phyloP scores from a whole-genome alignment of 2,329 filamentous ascomycete genomes.

The Calonectria ilicicola region DNA sequence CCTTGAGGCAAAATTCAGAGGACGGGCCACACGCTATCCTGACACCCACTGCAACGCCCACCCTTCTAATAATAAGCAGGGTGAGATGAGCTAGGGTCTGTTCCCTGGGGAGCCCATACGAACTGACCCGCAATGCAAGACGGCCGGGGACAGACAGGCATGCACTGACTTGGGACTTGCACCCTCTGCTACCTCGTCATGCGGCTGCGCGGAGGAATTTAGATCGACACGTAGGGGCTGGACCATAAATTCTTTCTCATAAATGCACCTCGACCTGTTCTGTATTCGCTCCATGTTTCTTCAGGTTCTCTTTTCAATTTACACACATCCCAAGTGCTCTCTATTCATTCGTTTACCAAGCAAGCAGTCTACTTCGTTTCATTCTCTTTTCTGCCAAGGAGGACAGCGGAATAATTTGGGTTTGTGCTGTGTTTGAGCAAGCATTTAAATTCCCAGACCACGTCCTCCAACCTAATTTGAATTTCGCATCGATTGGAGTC shows the following conservation, averaged over 20 bases:
- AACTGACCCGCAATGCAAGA: neutral
- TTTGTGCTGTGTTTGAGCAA: neutral
- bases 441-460: neutral
- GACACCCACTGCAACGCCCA: neutral
- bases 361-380: neutral
- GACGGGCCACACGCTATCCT: constrained; percentile 4
- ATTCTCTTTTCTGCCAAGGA: neutral
- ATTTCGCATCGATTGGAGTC: neutral
- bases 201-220: neutral
- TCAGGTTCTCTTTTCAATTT: neutral
- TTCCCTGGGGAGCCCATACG: neutral
- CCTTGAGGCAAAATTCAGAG: neutral
- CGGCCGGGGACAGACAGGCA: neutral
- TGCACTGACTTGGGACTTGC: neutral
- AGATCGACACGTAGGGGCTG: neutral
- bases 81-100: neutral
- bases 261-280: neutral
- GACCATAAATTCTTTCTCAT: constrained; percentile 2
- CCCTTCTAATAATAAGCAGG: constrained; percentile 6
- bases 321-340: neutral
- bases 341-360: neutral
- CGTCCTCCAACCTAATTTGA: neutral
- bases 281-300: neutral
- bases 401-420: neutral
- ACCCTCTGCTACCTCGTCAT: neutral